Base-by-base conservation (phyloP, 441 rosid species). In the Mallotus repandus region DNA sequence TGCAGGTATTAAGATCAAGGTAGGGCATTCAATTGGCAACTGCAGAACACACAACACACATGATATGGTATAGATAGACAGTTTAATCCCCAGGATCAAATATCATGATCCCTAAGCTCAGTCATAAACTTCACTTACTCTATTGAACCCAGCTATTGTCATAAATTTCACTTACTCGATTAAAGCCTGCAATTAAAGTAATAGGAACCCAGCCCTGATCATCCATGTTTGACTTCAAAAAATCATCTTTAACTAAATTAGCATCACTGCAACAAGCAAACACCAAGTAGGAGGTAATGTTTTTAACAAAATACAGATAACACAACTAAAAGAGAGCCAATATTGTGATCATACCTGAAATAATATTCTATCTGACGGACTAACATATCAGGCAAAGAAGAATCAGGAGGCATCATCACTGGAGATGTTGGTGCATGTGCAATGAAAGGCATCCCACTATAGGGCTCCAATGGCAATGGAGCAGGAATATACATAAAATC, bases 121-220 rank as follows among this genome's bases (percentile, higher is more conserved):
- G 8, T 21, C 29, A 66, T 32, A 50, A 52, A 64, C 62, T 55
- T 63, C 72, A 78, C 85, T 82, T 76, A 90, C 98, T 82, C 85
- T 85, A 48, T 86, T 88, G 80, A 91, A 94, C 79, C 91, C 86
- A 35, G 98, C 97, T 70, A 94, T 84, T 29, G 7, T 15, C 35
- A 66, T 29, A 9, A 57, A 63, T 65, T 55, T 67, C 71, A 79
- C 86, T 82, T 77, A 94, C 99, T 82, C 84, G 88, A 52, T 86
- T 88, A 81, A 94, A 94, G 82, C 93, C 84, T 38, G 99, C 97
- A 69, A 94, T 84, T 73, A 88, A 79, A 69, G 74, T 77, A 67
- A 94, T 76, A 11, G 90, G 86, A 78, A 84, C 94, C 97, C 94
- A 94, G 64, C 99, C 99, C 67, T 86, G 87, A 18, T 84, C 89